phyloP scores from a whole-genome alignment of 305 asterid genomes.

The Solanum hybrid region DNA sequence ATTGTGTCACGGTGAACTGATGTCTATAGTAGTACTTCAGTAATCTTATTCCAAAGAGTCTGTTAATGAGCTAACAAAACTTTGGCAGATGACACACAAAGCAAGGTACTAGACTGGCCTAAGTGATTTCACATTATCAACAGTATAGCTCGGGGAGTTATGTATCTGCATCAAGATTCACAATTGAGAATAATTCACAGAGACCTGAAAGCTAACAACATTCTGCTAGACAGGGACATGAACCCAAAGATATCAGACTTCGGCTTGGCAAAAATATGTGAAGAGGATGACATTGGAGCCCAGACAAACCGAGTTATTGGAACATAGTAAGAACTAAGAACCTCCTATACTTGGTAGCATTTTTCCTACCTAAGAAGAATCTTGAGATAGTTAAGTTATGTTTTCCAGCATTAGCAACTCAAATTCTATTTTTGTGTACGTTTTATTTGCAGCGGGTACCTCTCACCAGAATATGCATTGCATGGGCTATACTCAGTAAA shows the following conservation, averaged over 20 bases:
- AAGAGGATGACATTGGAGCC: slow-evolving; percentile 13
- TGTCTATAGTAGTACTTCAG: background rate
- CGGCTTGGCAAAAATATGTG: slow-evolving; percentile 24
- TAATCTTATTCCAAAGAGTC: background rate
- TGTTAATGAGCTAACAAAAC: background rate
- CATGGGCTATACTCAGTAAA: slow-evolving; percentile 20
- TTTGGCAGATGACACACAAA: background rate
- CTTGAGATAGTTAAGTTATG: background rate
- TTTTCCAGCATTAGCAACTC: background rate
- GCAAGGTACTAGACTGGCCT: slow-evolving; percentile 10
- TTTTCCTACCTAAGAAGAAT: background rate
- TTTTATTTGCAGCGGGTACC: slow-evolving; percentile 13
- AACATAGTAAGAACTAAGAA: slow-evolving; percentile 17
- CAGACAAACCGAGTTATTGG: slow-evolving; percentile 25
- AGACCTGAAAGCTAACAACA: slow-evolving; percentile 24
- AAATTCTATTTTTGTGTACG: background rate
- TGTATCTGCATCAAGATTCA: slow-evolving; percentile 24
- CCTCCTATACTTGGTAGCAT: background rate
- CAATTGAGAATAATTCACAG: slow-evolving; percentile 23
- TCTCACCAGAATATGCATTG: slow-evolving; percentile 27
- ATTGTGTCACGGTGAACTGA: background rate
- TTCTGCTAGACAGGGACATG: slow-evolving; percentile 21
- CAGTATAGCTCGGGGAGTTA: slow-evolving; percentile 17
- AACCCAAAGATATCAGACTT: slow-evolving; percentile 24
- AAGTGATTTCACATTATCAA: slow-evolving; percentile 16